Evolutionary conservation across 129 eudicot genomes (phyloP).

Genomic region (Helianthus tuberosus): DNA sequence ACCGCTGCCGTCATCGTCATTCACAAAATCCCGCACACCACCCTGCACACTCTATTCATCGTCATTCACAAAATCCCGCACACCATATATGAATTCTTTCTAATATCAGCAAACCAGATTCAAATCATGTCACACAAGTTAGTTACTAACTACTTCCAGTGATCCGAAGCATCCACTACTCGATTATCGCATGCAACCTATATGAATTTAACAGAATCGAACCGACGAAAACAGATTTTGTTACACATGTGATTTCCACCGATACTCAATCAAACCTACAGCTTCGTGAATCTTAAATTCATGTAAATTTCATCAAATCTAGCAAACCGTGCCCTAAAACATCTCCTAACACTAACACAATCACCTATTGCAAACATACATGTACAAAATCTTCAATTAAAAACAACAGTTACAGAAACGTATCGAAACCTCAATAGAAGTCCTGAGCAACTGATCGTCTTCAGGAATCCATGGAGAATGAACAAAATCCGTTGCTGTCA

Average conservation of each 20-base stretch:
- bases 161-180: neutral
- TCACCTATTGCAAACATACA: neutral
- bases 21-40: too few species aligned
- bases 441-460: conserved; percentile 78
- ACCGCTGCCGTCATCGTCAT: too few species aligned
- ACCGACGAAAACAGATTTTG: too few species aligned
- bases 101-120: neutral
- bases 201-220: too few species aligned
- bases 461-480: conserved; percentile 66
- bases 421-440: conserved; percentile 66
- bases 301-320: neutral
- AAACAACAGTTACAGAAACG: neutral
- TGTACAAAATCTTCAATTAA: neutral
- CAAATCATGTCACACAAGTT: neutral
- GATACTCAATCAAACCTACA: neutral
- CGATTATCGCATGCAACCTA: neutral
- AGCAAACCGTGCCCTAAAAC: neutral
- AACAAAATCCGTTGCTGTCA: conserved; percentile 43
- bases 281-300: neutral
- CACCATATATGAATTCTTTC: neutral
- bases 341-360: neutral
- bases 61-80: too few species aligned
- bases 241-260: neutral
- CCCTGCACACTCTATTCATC: too few species aligned
- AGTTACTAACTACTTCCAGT: neutral